Evolutionary conservation across 352 stramenopile species (phyloP), one percentile per base, ranked within the genome.

Genomic region (Phytophthora syringae): DNA sequence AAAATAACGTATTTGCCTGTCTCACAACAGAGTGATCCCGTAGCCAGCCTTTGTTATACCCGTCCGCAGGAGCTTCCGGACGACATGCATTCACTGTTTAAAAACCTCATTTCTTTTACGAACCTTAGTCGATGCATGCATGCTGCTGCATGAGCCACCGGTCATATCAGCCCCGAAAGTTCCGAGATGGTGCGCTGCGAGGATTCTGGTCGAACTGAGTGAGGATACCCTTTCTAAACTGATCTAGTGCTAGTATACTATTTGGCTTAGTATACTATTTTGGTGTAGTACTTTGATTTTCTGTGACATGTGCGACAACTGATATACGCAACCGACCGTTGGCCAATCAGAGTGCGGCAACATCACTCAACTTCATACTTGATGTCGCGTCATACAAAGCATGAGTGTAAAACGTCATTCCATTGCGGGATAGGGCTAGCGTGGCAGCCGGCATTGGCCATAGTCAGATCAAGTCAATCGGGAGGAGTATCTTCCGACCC

Each of bases 401-500:
- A 11, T 49, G 37, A 48, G 49, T 63, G 13, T 18, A 72, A 67
- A 72, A 47, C n/a, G 47, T 7, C 64, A 72, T 72, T 72, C 51
- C 30, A 49, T 3, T 16, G 27, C 9, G 24, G 32, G 53, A 0
- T 62, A 62, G 44, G 50, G n/a, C 49, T 53, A 64, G 36, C 24
- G 44, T 59, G 48, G 47, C 52, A 62, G 56, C 49, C 42, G 56
- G 16, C 32, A 16, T 7, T 9, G 3, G 9, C 50, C n/a, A 68
- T 67, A 72, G 51, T 68, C 58, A 47, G 24, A 44, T 15, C 52
- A 58, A 68, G 64, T 63, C 64, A 68, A 72, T 64, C 36, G 21
- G 9, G 25, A 64, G 52, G 37, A 51, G 54, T 57, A 67, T 67
- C 64, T 72, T 72, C 64, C 64, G 64, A 72, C 64, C 64, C 30